Percentiles rank a stretch among this genome's conserved stretches.
These are phyloP conservation scores for Suhomyces faveliae DNA, from an alignment of 805 yeast genomes.

Conservation along the genomic window DNA sequence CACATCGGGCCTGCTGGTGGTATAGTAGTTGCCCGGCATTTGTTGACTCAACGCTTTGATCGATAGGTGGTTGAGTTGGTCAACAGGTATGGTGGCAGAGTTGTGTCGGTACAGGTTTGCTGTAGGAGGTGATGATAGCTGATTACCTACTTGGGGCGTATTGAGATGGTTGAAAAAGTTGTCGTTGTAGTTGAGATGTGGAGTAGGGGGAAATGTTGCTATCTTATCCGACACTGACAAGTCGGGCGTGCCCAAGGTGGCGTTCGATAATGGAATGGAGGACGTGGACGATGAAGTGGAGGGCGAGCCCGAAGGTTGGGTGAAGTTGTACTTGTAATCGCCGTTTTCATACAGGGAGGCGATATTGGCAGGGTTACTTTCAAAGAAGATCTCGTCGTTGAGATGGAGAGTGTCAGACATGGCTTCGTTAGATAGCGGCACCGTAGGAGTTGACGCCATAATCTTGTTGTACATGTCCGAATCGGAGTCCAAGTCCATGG, in stretches of 20 bases:
- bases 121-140: constrained; percentile 3
- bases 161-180: constrained; percentile 1
- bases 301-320: constrained; percentile 2
- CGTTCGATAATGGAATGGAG: constrained; percentile 8
- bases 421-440: constrained; percentile 1
- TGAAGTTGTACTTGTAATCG: constrained; percentile 3
- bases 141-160: constrained; percentile 2
- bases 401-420: constrained; percentile 6
- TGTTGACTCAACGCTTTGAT: constrained; percentile 4
- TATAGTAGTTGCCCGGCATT: constrained; percentile 9
- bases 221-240: neutral
- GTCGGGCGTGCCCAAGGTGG: constrained; percentile 8
- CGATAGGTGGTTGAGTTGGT: constrained; percentile 12
- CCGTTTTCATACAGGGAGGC: neutral
- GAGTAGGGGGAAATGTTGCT: neutral
- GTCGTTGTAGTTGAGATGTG: neutral
- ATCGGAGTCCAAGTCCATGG: constrained; percentile 2
- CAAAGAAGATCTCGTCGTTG: constrained; percentile 9
- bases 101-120: constrained; percentile 6
- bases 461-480: constrained; percentile 3
- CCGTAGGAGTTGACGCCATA: neutral
- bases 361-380: neutral
- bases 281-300: constrained; percentile 9
- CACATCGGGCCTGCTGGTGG: neutral
- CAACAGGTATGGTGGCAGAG: constrained; percentile 9